phyloP scores from a whole-genome alignment of 2,329 filamentous ascomycete species.

The Pseudogymnoascus sp. region DNA sequence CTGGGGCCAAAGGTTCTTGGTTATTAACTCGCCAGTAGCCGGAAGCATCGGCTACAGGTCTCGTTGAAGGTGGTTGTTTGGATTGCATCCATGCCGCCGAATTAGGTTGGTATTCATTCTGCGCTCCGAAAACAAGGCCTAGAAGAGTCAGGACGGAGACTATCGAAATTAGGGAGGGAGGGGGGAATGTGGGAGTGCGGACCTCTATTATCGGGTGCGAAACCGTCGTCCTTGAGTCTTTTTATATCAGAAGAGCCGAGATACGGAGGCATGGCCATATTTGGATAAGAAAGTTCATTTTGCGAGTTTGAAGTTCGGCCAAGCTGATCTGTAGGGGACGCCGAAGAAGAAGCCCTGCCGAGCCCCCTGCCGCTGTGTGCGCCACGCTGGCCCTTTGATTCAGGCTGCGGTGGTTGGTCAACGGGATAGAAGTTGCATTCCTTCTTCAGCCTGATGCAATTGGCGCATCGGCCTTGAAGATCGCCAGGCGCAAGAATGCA shows the following conservation, averaged over 20 bases:
- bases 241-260: slow-evolving; percentile 38
- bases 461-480: slow-evolving; percentile 68
- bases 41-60: slow-evolving; percentile 32
- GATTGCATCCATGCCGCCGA: slow-evolving; percentile 34
- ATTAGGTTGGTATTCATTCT: slow-evolving; percentile 9
- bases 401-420: slow-evolving; percentile 56
- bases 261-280: slow-evolving; percentile 37
- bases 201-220: slow-evolving; percentile 28
- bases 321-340: slow-evolving; percentile 39
- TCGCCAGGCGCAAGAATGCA: slow-evolving; percentile 73
- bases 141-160: background rate
- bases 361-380: background rate
- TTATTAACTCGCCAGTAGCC: slow-evolving; percentile 42
- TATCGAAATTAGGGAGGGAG: background rate
- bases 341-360: slow-evolving; percentile 26
- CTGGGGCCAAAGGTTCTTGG: slow-evolving; percentile 41
- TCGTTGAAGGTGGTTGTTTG: slow-evolving; percentile 35
- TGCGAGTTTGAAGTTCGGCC: slow-evolving; percentile 36
- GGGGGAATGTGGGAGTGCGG: background rate
- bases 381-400: slow-evolving; percentile 34
- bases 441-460: slow-evolving; percentile 90
- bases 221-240: slow-evolving; percentile 28
- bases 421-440: slow-evolving; percentile 90
- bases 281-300: slow-evolving; percentile 33
- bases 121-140: slow-evolving; percentile 1